phyloP scores from a whole-genome alignment of 352 stramenopile genomes.

The Blastocystis sp. region DNA sequence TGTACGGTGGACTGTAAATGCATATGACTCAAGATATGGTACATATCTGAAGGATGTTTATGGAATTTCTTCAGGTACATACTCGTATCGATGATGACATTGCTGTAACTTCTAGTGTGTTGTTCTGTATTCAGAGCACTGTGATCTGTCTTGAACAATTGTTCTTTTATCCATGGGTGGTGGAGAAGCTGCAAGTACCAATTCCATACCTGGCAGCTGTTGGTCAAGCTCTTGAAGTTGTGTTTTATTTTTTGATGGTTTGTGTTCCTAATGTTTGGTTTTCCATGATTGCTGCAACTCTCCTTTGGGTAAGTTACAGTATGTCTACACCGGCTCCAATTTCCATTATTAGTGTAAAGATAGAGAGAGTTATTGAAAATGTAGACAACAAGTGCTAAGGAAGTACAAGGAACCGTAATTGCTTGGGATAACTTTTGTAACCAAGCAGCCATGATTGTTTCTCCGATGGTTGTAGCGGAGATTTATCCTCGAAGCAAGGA shows the following conservation, averaged over 20 bases:
- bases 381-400: background rate
- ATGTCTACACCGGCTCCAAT: background rate
- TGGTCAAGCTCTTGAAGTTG: background rate
- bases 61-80: background rate
- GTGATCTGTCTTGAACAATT: slow-evolving; percentile 16
- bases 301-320: background rate
- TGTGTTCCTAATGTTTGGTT: background rate
- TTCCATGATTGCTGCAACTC: background rate
- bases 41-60: slow-evolving; percentile 19
- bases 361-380: background rate
- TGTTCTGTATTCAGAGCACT: slow-evolving; percentile 34
- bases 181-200: background rate
- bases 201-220: background rate
- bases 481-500: slow-evolving; percentile 9
- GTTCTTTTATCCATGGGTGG: background rate
- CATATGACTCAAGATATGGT: slow-evolving; percentile 17
- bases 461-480: background rate
- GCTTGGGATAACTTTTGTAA: slow-evolving; percentile 8
- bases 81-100: slow-evolving; percentile 8
- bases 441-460: background rate
- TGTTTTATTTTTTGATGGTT: background rate
- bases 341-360: background rate
- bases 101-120: background rate
- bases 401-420: slow-evolving; percentile 4
- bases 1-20: slow-evolving; percentile 40